These are phyloP conservation scores for Clarkia xantiana DNA, from an alignment of 345 rosid genomes.

Conservation along the genomic window DNA sequence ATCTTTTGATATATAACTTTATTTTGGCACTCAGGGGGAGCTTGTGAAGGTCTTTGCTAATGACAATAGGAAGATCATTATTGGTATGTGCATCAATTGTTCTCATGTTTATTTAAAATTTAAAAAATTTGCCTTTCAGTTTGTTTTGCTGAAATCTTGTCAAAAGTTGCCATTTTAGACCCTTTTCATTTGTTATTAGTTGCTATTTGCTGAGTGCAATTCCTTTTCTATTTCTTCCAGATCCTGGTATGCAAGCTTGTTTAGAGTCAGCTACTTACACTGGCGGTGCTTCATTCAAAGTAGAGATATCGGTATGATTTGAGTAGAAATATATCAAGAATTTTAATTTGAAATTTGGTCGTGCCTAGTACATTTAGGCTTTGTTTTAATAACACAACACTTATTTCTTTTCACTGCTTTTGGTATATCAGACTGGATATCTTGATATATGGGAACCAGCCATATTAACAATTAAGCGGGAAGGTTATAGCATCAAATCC, in stretches of 20 bases:
- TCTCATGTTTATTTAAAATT: not conserved
- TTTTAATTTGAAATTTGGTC: not conserved
- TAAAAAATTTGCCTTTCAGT: too few species aligned
- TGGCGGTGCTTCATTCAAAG: slow-evolving; percentile 57
- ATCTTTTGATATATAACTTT: not conserved
- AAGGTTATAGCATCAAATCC: slow-evolving; percentile 61
- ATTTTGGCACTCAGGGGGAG: slow-evolving; percentile 60
- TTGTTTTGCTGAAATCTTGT: too few species aligned
- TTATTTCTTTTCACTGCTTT: too few species aligned
- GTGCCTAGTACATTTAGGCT: too few species aligned
- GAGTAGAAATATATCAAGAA: slow-evolving; percentile 2
- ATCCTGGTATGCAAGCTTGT: slow-evolving; percentile 57
- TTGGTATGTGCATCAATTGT: slow-evolving; percentile 40
- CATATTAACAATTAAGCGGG: slow-evolving; percentile 64
- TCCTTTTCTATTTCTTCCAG: slow-evolving; percentile 21
- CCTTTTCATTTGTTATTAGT: too few species aligned
- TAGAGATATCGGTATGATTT: slow-evolving; percentile 49
- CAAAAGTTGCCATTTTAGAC: too few species aligned
- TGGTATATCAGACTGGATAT: slow-evolving; percentile 37
- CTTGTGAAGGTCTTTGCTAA: slow-evolving; percentile 92
- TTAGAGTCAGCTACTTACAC: slow-evolving; percentile 46
- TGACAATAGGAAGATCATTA: slow-evolving; percentile 64
- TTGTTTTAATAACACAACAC: too few species aligned
- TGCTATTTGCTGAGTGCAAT: too few species aligned
- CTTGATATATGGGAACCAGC: slow-evolving; percentile 85